Evolutionary conservation across 805 yeast genomes (phyloP).

Genomic region (Cyberlindnera bimundalis): DNA sequence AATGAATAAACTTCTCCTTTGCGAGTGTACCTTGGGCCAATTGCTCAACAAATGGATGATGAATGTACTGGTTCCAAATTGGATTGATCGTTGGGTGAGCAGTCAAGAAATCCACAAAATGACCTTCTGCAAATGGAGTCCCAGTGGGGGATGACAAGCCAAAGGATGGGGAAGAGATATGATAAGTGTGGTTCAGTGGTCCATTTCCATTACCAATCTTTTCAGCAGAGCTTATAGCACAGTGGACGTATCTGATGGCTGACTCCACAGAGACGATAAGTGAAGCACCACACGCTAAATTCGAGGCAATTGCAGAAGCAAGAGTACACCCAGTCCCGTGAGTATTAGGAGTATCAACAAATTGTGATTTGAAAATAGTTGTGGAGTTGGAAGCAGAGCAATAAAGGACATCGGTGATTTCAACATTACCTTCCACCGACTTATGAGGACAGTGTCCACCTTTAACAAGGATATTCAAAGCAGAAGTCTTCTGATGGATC

Average conservation of each 20-base stretch:
- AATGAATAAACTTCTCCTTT: constrained; percentile 48
- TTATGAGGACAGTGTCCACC: constrained; percentile 73
- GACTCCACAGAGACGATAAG: constrained; percentile 49
- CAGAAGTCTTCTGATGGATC: constrained; percentile 38
- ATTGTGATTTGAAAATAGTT: constrained; percentile 46
- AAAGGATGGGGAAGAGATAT: constrained; percentile 23
- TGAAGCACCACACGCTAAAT: constrained; percentile 53
- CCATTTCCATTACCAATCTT: constrained; percentile 58
- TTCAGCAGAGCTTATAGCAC: constrained; percentile 49
- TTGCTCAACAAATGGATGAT: constrained; percentile 58
- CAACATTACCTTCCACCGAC: constrained; percentile 25
- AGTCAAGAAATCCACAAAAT: constrained; percentile 47
- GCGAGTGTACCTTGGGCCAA: constrained; percentile 52
- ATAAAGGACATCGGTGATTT: constrained; percentile 53
- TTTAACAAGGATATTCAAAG: constrained; percentile 60
- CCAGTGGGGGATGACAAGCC: constrained; percentile 1
- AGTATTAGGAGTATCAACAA: constrained; percentile 47
- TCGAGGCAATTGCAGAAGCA: constrained; percentile 75
- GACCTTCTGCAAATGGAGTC: constrained; percentile 19
- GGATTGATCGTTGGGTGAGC: constrained; percentile 52
- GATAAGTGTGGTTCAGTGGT: constrained; percentile 67
- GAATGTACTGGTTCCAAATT: constrained; percentile 54
- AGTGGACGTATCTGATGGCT: constrained; percentile 63
- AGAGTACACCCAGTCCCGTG: constrained; percentile 94
- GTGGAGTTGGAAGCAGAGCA: constrained; percentile 35